Conservation (phyloP, 2,329 filamentous ascomycete genomes). For the Chaetomium strumarium region DNA sequence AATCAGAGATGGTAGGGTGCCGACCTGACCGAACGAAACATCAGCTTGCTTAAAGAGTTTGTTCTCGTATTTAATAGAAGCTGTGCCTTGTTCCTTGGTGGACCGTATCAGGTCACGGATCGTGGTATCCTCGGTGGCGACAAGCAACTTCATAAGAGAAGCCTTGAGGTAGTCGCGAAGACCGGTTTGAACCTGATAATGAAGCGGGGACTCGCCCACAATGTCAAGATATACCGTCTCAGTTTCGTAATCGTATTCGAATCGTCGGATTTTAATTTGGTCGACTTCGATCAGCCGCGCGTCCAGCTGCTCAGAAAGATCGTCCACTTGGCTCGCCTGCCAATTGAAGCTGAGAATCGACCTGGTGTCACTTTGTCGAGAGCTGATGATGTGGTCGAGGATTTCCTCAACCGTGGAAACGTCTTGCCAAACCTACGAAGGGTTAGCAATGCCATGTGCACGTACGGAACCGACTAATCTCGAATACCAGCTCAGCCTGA, state of each 20-base stretch:
- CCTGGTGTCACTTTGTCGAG: neutral
- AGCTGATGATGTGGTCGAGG: neutral
- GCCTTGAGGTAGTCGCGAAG: neutral
- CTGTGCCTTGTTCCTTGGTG: neutral
- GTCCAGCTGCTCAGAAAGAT: conserved; percentile 1
- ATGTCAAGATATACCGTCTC: conserved; percentile 5
- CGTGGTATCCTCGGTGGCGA: neutral
- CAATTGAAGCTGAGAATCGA: conserved; percentile 6
- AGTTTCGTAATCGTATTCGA: conserved; percentile 7
- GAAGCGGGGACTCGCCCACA: conserved; percentile 3
- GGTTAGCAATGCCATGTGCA: conserved; percentile 2
- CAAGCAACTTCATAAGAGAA: neutral
- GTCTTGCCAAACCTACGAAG: conserved; percentile 3
- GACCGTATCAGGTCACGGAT: neutral
- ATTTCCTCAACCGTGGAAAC: conserved; percentile 6
- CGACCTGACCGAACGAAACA: conserved; percentile 4
- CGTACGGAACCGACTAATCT: neutral
- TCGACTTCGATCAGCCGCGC: neutral
- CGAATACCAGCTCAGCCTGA: conserved; percentile 1
- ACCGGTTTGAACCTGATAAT: conserved; percentile 5
- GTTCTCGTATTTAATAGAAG: neutral
- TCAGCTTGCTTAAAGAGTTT: conserved; percentile 6
- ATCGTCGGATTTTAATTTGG: conserved; percentile 1
- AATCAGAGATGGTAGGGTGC: conserved; percentile 5
- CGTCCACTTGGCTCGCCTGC: neutral